phyloP scores from a whole-genome alignment of 2,329 filamentous ascomycete genomes.

The Aspergillus transmontanensis region DNA sequence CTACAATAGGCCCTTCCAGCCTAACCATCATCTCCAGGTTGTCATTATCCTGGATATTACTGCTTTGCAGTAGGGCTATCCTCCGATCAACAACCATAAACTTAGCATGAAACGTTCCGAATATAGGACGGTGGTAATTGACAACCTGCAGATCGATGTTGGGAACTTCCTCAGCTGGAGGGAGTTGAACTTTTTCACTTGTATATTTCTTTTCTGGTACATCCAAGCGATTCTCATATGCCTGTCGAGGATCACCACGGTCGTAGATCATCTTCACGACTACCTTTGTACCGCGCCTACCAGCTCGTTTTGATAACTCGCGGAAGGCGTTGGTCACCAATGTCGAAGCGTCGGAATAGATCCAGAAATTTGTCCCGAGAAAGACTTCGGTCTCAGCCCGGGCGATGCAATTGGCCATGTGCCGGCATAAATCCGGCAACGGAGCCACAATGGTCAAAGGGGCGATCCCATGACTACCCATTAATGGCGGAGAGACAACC shows the following conservation, averaged over 20 bases:
- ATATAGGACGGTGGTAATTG: conserved; percentile 69
- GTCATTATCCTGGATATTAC: conserved; percentile 76
- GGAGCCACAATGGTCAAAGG: conserved; percentile 71
- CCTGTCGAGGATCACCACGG: conserved; percentile 65
- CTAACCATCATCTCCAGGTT: conserved; percentile 82
- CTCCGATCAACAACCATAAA: conserved; percentile 76
- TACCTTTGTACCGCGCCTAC: conserved; percentile 57
- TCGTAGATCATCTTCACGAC: conserved; percentile 78
- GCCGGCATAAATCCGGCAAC: conserved; percentile 70
- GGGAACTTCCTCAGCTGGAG: conserved; percentile 66
- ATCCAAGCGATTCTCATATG: conserved; percentile 64
- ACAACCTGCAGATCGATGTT: conserved; percentile 72
- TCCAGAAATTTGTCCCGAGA: conserved; percentile 76
- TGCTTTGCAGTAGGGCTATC: conserved; percentile 72
- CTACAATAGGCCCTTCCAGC: conserved; percentile 74
- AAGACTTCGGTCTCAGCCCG: conserved; percentile 73
- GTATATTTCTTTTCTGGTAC: conserved; percentile 63
- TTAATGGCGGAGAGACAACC: conserved; percentile 60
- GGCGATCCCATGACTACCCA: conserved; percentile 64
- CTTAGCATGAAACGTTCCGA: conserved; percentile 78
- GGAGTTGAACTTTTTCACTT: conserved; percentile 61
- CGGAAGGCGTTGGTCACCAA: conserved; percentile 69
- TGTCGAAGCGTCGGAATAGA: conserved; percentile 66
- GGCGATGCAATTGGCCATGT: conserved; percentile 76
- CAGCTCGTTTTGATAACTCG: conserved; percentile 69